phyloP scores from a whole-genome alignment of 2,329 filamentous ascomycete species.

The Colletotrichum truncatum region DNA sequence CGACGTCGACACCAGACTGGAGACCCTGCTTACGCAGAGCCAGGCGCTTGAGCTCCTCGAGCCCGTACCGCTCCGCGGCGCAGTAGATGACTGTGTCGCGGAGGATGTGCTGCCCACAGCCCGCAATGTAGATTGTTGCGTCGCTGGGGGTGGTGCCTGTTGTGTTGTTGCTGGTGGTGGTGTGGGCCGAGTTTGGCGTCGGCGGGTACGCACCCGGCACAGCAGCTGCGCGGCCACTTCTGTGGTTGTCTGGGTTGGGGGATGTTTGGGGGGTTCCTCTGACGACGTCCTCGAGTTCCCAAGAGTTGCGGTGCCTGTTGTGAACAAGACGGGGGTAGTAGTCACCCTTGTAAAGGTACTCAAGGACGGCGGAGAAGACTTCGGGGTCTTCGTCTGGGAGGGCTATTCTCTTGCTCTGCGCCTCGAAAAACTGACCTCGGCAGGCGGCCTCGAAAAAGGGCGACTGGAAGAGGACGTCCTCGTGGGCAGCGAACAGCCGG shows the following conservation, averaged over 20 bases:
- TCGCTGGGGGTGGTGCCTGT: slow-evolving; percentile 71
- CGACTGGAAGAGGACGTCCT: slow-evolving; percentile 88
- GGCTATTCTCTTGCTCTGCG: slow-evolving; percentile 80
- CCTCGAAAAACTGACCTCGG: slow-evolving; percentile 74
- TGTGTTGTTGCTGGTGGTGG: slow-evolving; percentile 68
- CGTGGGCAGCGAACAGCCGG: slow-evolving; percentile 93
- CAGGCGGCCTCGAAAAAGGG: slow-evolving; percentile 82
- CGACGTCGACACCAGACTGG: slow-evolving; percentile 91
- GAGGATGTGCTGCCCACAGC: slow-evolving; percentile 79
- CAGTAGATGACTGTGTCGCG: slow-evolving; percentile 96
- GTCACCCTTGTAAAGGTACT: slow-evolving; percentile 97
- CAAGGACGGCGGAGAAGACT: slow-evolving; percentile 91
- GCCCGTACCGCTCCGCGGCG: slow-evolving; percentile 86
- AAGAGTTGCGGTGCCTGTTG: slow-evolving; percentile 86
- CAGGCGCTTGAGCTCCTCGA: slow-evolving; percentile 92
- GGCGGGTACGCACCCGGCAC: slow-evolving; percentile 34
- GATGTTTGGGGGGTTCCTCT: slow-evolving; percentile 55
- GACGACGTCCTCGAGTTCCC: slow-evolving; percentile 82
- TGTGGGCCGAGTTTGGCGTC: slow-evolving; percentile 55
- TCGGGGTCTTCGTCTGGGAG: slow-evolving; percentile 84
- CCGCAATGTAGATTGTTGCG: slow-evolving; percentile 81
- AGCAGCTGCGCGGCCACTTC: slow-evolving; percentile 54
- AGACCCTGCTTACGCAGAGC: slow-evolving; percentile 94
- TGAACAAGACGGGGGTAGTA: slow-evolving; percentile 91
- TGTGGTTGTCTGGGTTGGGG: slow-evolving; percentile 56